phyloP scores from a whole-genome alignment of 2,329 filamentous ascomycete species.

The Fusarium tuaranense region DNA sequence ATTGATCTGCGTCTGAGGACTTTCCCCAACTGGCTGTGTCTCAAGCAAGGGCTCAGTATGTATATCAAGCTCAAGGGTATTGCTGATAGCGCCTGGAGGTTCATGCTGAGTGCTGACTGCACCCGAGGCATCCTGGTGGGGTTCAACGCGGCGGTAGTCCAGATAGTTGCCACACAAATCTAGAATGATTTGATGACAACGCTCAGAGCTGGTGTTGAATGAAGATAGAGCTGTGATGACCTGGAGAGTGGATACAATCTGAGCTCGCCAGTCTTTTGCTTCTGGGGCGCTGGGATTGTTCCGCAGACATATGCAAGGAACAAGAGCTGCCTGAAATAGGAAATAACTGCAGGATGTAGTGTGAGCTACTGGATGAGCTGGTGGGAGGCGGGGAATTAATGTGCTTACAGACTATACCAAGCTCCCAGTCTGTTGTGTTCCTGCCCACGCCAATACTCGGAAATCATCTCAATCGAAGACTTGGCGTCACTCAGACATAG shows the following conservation, averaged over 20 bases:
- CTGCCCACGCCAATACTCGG: constrained; percentile 51
- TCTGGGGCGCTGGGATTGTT: constrained; percentile 53
- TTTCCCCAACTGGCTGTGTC: constrained; percentile 49
- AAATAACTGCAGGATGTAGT: constrained; percentile 53
- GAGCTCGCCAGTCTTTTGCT: constrained; percentile 54
- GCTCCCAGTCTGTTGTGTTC: constrained; percentile 54
- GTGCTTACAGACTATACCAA: constrained; percentile 55
- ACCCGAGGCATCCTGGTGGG: not conserved
- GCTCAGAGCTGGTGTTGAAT: constrained; percentile 54
- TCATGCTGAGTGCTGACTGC: not conserved
- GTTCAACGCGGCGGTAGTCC: constrained; percentile 29
- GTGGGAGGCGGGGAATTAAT: not conserved
- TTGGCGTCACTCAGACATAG: constrained; percentile 56
- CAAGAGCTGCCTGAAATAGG: constrained; percentile 61
- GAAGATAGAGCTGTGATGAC: constrained; percentile 52
- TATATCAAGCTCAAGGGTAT: not conserved
- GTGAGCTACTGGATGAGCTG: not conserved
- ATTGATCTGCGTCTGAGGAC: constrained; percentile 57
- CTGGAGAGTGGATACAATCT: constrained; percentile 53
- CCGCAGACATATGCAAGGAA: constrained; percentile 60
- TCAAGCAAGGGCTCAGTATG: not conserved
- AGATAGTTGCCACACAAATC: constrained; percentile 55
- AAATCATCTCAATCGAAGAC: constrained; percentile 53
- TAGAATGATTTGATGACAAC: constrained; percentile 56
- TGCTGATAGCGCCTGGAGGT: not conserved